These are phyloP conservation scores for Hericium alpestre DNA, from an alignment of 768 basidiomycete species.

Conservation along the genomic window DNA sequence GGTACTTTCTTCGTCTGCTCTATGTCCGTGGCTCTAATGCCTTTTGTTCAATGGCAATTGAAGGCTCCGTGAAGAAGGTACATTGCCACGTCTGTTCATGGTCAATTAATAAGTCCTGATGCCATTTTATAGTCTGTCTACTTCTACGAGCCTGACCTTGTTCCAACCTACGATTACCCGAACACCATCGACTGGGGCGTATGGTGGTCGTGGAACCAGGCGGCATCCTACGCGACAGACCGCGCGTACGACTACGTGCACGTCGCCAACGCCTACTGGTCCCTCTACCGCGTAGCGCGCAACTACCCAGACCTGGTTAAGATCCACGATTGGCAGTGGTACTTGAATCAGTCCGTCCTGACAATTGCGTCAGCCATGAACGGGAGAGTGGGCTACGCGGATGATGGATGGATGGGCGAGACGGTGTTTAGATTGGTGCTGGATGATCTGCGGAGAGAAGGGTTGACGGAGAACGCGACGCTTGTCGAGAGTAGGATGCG, in stretches of 20 bases:
- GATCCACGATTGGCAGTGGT: constrained; percentile 44
- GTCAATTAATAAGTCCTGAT: neutral
- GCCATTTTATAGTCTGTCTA: neutral
- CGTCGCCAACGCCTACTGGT: constrained; percentile 35
- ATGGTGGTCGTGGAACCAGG: constrained; percentile 50
- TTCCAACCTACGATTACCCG: constrained; percentile 36
- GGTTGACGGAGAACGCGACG: constrained; percentile 36
- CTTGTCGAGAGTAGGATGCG: constrained; percentile 37
- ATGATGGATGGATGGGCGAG: constrained; percentile 47
- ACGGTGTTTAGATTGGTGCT: constrained; percentile 38
- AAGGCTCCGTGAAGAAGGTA: neutral
- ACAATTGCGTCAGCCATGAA: constrained; percentile 38
- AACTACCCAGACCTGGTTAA: constrained; percentile 42
- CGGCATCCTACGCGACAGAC: constrained; percentile 34
- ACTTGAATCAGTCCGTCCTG: constrained; percentile 41
- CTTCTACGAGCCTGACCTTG: constrained; percentile 26
- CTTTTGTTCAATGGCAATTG: neutral
- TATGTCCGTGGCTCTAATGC: neutral
- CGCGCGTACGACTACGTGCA: constrained; percentile 40
- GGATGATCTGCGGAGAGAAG: constrained; percentile 42
- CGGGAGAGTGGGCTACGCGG: constrained; percentile 32
- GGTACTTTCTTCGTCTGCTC: neutral
- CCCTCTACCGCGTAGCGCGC: constrained; percentile 45
- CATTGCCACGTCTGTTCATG: neutral
- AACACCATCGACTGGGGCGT: constrained; percentile 37